A percentile compares a stretch with the other conserved stretches of the same genome.
phyloP scores from a whole-genome alignment of 371 early-diverging fungal species.

The Syncephalastrum monosporum region DNA sequence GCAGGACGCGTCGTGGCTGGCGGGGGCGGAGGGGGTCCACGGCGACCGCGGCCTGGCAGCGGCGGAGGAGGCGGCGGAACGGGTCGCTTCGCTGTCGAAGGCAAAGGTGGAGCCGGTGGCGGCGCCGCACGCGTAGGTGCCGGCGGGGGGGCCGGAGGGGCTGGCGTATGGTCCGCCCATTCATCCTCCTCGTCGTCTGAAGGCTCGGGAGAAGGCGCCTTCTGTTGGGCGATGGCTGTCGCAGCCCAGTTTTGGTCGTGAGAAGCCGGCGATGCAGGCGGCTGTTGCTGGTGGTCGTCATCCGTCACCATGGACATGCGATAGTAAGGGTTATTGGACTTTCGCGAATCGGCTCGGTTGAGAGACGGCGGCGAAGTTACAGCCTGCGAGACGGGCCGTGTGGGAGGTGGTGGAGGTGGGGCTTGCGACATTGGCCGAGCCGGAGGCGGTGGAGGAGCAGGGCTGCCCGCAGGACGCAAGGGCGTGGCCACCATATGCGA shows the following conservation, averaged over 20 bases:
- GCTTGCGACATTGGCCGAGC: conserved; percentile 11
- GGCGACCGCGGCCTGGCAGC: conserved; percentile 25
- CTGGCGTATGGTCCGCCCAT: no score
- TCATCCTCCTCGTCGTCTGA: no score
- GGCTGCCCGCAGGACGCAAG: neutral
- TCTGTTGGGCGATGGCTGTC: no score
- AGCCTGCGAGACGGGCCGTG: neutral
- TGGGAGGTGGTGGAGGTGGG: conserved; percentile 1
- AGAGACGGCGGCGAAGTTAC: neutral
- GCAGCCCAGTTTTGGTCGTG: no score
- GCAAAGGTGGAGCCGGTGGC: neutral
- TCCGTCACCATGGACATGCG: conserved; percentile 5
- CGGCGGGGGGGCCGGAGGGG: no score
- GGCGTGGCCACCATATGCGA: conserved; percentile 6
- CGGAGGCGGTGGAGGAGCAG: conserved; percentile 24
- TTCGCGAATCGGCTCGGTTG: neutral
- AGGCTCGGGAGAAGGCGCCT: no score
- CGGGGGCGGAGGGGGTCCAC: conserved; percentile 36
- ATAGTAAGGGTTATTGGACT: conserved; percentile 17
- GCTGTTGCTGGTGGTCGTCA: no score
- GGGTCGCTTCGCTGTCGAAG: conserved; percentile 7
- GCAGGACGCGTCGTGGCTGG: conserved; percentile 12
- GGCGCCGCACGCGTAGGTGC: neutral
- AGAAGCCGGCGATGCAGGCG: no score
- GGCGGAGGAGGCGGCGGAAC: conserved; percentile 36